Base-by-base conservation (phyloP, 495 filamentous ascomycete species). In the Xylaria nigripes region DNA sequence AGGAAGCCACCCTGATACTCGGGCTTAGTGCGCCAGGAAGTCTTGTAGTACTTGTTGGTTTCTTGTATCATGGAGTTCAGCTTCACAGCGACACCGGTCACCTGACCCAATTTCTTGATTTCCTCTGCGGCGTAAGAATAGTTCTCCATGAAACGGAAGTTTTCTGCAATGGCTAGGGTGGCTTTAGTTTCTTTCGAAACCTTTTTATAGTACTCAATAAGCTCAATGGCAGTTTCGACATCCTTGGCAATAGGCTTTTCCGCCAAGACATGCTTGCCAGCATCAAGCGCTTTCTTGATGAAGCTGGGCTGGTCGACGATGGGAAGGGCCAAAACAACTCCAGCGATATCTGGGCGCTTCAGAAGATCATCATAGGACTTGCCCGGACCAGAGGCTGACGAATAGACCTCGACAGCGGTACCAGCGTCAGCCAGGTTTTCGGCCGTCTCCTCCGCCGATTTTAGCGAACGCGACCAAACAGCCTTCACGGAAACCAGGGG, bases 191-290 rank as follows among this genome's bases (percentile, higher is more conserved):
- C 53, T 24, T 51, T 46, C 29, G 77, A 75, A 12, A 76, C 72
- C 34, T 69, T 59, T 46, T 76, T 66, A 59, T 85, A 87, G 74
- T 80, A 87, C 7, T 72, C 48, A 36, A 89, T 64, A 27, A 93
- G 75, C 25, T 81, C 73, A 34, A 73, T 71, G 8, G 84, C 88
- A 0, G 79, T 72, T 2, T 73, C 70, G 18, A 89, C 59, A 62
- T 89, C 81, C 59, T 78, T 76, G 0, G 87, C 86, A 36, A 92
- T 80, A 16, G 89, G 88, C 66, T 93, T 94, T 68, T 94, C 89
- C n/a, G 75, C 83, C 0, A 92, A 68, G 6, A 92, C 88, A 67
- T 90, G 86, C 58, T 93, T 93, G 21, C 85, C 82, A 1, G 86
- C 85, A 0, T 68, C 58, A 0, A 93, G 74, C 4, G 86, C 81